These are phyloP conservation scores for Scenedesmus sp. DNA, from an alignment of 163 green algal species.

Conservation along the genomic window DNA sequence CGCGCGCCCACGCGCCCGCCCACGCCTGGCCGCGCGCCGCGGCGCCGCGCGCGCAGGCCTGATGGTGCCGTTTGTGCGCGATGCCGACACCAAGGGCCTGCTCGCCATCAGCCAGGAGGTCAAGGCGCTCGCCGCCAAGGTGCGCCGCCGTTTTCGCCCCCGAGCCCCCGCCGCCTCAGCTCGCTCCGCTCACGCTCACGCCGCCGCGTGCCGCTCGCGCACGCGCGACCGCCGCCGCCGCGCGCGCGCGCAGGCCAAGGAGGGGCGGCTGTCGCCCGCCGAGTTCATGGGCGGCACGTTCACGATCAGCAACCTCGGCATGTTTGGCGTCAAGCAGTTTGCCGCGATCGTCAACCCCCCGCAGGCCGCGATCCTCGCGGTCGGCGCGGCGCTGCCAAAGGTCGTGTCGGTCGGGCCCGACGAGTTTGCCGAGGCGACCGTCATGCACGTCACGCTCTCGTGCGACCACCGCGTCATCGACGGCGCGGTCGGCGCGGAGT, in stretches of 20 bases:
- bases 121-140: slow-evolving; percentile 87
- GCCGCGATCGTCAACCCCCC: slow-evolving; percentile 98
- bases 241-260: slow-evolving; percentile 86
- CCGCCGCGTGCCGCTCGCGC: background rate
- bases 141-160: slow-evolving; percentile 12
- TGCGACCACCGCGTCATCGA: slow-evolving; percentile 99
- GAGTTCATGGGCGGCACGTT: slow-evolving; percentile 96
- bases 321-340: slow-evolving; percentile 96
- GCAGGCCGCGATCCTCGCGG: slow-evolving; percentile 91
- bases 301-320: slow-evolving; percentile 97
- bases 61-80: slow-evolving; percentile 92
- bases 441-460: slow-evolving; percentile 87
- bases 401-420: slow-evolving; percentile 46
- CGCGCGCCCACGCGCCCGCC: too few relatives aligned
- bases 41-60: slow-evolving; percentile 60
- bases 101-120: slow-evolving; percentile 85
- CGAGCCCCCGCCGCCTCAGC: too few relatives aligned
- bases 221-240: background rate
- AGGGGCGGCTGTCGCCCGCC: slow-evolving; percentile 86
- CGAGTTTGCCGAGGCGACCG: slow-evolving; percentile 45
- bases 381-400: slow-evolving; percentile 67
- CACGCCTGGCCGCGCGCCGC: too few relatives aligned
- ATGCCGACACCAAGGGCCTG: slow-evolving; percentile 86
- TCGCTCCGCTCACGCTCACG: background rate
- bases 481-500: slow-evolving; percentile 95